Conservation (phyloP, 2,329 filamentous ascomycete genomes). For the Fusarium sp. region DNA sequence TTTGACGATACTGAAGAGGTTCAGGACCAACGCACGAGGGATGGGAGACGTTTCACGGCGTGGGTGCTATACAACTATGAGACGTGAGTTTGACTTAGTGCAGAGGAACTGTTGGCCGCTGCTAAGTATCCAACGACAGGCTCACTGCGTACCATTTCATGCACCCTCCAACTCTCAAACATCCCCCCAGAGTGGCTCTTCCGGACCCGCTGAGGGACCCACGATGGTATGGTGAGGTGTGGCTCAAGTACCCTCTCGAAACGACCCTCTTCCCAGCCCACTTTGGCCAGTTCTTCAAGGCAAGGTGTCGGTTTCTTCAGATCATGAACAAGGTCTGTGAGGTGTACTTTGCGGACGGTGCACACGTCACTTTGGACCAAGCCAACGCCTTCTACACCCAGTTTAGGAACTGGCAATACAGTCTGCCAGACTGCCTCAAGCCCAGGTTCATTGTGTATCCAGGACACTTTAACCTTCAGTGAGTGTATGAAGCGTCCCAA, state of each 20-base stretch:
- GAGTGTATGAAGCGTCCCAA: background rate
- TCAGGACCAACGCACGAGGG: background rate
- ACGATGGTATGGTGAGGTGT: background rate
- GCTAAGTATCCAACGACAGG: background rate
- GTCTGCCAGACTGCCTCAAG: background rate
- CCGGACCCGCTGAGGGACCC: background rate
- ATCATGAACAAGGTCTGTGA: background rate
- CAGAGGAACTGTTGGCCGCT: background rate
- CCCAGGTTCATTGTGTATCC: background rate
- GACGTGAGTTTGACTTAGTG: background rate
- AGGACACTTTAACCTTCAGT: background rate
- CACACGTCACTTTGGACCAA: background rate
- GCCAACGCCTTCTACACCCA: background rate
- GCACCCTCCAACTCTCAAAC: background rate
- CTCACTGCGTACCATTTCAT: background rate
- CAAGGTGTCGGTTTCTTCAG: background rate
- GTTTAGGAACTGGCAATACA: background rate
- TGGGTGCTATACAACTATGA: background rate
- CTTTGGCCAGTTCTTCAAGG: background rate
- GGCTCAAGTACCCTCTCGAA: background rate
- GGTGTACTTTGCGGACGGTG: background rate
- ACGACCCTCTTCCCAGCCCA: background rate
- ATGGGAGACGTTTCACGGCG: background rate
- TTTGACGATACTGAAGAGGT: background rate
- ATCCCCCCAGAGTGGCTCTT: background rate